A percentile compares a stretch with the other conserved stretches of the same genome.
Conservation (phyloP, 306 rosid genomes). For the Acacia melanoxylon region DNA sequence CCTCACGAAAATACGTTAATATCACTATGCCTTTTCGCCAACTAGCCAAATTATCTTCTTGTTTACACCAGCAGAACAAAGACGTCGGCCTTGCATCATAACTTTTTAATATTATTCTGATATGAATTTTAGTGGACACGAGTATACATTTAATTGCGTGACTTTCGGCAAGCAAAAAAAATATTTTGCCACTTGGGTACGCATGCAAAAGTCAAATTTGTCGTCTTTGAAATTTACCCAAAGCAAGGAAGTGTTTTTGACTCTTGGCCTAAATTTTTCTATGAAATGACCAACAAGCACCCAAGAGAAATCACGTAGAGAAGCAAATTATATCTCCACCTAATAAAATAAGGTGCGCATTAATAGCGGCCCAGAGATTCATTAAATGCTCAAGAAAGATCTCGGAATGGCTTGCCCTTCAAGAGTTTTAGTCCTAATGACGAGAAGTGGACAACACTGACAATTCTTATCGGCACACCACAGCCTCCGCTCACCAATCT, state of each 20-base stretch:
- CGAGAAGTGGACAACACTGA: not conserved
- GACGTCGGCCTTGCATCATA: not conserved
- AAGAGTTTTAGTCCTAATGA: not conserved
- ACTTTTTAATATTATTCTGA: not conserved
- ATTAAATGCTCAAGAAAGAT: not conserved
- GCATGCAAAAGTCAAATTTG: not conserved
- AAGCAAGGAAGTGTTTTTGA: not conserved
- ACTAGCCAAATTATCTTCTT: not conserved
- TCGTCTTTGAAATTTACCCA: not conserved
- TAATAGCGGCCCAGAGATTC: not conserved
- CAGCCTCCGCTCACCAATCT: not conserved
- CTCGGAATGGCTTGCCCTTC: not conserved
- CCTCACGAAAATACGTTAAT: not conserved
- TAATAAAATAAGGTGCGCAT: not conserved
- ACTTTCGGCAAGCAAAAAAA: not conserved
- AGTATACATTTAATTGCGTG: not conserved
- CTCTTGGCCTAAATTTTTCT: not conserved
- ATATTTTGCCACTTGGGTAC: not conserved
- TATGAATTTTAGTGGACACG: not conserved
- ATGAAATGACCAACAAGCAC: constrained; percentile 16
- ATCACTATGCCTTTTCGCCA: not conserved
- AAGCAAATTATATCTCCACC: not conserved
- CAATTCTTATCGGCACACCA: not conserved
- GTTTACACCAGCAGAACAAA: not conserved
- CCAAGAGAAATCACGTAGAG: no score